Conservation (phyloP, 176 grass and related monocot genomes). For the Zea mays region DNA sequence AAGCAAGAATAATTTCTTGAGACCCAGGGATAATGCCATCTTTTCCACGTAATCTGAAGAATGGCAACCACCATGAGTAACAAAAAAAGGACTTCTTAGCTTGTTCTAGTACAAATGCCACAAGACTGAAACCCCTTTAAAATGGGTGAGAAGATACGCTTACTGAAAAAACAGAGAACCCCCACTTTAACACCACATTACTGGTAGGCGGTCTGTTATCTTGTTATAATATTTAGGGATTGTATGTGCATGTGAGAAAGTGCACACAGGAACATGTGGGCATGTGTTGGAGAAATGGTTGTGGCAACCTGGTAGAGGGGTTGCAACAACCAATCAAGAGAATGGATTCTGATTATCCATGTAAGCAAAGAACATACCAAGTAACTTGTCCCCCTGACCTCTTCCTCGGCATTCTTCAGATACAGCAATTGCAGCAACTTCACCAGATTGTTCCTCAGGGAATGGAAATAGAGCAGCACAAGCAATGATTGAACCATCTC, state of each 20-base stretch:
- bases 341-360: background rate
- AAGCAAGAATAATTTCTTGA: conserved; percentile 86
- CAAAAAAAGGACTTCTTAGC: background rate
- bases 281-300: background rate
- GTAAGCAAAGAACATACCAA: conserved; percentile 55
- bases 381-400: conserved; percentile 87
- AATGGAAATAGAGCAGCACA: conserved; percentile 85
- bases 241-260: conserved; percentile 2
- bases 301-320: background rate
- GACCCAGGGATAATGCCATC: conserved; percentile 62
- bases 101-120: conserved; percentile 14
- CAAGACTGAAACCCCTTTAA: conserved; percentile 6
- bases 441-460: conserved; percentile 76
- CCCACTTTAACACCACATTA: background rate
- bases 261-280: background rate
- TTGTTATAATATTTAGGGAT: conserved; percentile 11
- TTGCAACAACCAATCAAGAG: background rate
- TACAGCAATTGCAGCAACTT: conserved; percentile 85
- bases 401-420: conserved; percentile 90
- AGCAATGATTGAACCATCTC: conserved; percentile 92
- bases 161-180: conserved; percentile 10
- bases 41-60: conserved; percentile 88
- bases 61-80: conserved; percentile 29
- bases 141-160: background rate
- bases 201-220: background rate